Percentiles rank a stretch among this genome's conserved stretches.
phyloP scores from a whole-genome alignment of 164 flowering plant genomes.

The Hamamelis virginiana region DNA sequence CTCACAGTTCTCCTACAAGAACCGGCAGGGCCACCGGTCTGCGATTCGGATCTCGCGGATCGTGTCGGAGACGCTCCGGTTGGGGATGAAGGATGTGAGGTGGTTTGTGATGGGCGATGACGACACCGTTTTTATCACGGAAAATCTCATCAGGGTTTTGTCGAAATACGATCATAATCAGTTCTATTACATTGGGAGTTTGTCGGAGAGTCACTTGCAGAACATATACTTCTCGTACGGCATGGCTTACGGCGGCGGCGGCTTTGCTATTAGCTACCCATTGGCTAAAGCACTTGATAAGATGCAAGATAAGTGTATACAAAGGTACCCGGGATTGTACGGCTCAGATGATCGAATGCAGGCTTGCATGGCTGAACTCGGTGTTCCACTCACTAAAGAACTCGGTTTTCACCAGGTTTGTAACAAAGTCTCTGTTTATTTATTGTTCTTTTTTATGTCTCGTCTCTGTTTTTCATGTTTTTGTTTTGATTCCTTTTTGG shows the following conservation, averaged over 20 bases:
- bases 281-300: slow-evolving; percentile 52
- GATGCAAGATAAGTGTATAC: slow-evolving; percentile 70
- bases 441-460: slow-evolving; percentile 3
- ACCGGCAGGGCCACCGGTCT: slow-evolving; percentile 63
- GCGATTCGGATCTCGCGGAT: slow-evolving; percentile 68
- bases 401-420: slow-evolving; percentile 77
- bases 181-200: slow-evolving; percentile 65
- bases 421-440: not conserved
- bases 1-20: slow-evolving; percentile 41
- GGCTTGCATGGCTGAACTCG: slow-evolving; percentile 87
- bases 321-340: slow-evolving; percentile 62
- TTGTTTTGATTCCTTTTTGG: not conserved
- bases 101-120: slow-evolving; percentile 87
- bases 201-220: slow-evolving; percentile 69
- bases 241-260: slow-evolving; percentile 84
- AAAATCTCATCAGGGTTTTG: slow-evolving; percentile 52
- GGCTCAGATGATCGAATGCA: slow-evolving; percentile 79
- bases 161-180: slow-evolving; percentile 59
- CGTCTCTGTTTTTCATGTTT: not conserved
- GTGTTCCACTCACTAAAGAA: slow-evolving; percentile 77
- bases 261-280: slow-evolving; percentile 71
- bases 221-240: slow-evolving; percentile 66
- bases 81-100: slow-evolving; percentile 44
- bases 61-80: slow-evolving; percentile 49
- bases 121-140: slow-evolving; percentile 69